Evolutionary conservation across 352 stramenopile genomes (phyloP).

Genomic region (Globisporangium iwayamae): DNA sequence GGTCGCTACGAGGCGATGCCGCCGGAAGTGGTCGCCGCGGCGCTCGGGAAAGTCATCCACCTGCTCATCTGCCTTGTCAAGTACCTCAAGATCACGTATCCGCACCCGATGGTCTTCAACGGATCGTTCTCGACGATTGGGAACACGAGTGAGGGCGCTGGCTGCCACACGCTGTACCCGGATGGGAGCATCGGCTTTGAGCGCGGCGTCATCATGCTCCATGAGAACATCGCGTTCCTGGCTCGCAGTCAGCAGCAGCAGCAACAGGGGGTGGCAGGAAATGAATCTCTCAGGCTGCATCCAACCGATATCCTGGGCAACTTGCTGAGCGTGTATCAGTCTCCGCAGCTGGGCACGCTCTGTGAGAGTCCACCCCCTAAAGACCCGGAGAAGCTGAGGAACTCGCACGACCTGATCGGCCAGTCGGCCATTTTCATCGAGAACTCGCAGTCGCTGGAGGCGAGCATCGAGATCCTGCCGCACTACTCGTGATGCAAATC

Average conservation of each 20-base stretch:
- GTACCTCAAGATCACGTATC: constrained; percentile 68
- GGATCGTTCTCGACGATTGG: constrained; percentile 87
- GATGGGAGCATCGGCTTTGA: constrained; percentile 78
- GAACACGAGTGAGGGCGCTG: constrained; percentile 67
- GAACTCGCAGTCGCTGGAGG: constrained; percentile 42
- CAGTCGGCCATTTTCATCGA: constrained; percentile 35
- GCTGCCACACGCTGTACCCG: constrained; percentile 82
- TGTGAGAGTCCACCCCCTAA: constrained; percentile 29
- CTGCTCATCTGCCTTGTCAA: constrained; percentile 64
- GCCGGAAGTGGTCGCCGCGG: constrained; percentile 67
- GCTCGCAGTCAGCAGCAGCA: constrained; percentile 46
- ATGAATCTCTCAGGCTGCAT: constrained; percentile 22
- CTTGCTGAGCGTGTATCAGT: constrained; percentile 52
- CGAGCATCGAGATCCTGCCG: constrained; percentile 59
- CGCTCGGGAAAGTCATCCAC: constrained; percentile 73
- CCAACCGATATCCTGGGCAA: constrained; percentile 64
- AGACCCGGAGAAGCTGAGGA: constrained; percentile 16
- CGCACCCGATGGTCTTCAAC: constrained; percentile 83
- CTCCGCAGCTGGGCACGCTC: constrained; percentile 31
- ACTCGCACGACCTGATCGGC: constrained; percentile 16
- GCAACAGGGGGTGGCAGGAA: not conserved
- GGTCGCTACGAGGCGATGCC: constrained; percentile 69
- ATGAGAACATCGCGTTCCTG: constrained; percentile 72
- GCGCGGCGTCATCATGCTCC: constrained; percentile 66
- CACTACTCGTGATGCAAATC: constrained; percentile 43